A percentile compares a stretch with the other conserved stretches of the same genome.
phyloP scores from a whole-genome alignment of 2,329 filamentous ascomycete species.

The Aspergillus luchuensis region DNA sequence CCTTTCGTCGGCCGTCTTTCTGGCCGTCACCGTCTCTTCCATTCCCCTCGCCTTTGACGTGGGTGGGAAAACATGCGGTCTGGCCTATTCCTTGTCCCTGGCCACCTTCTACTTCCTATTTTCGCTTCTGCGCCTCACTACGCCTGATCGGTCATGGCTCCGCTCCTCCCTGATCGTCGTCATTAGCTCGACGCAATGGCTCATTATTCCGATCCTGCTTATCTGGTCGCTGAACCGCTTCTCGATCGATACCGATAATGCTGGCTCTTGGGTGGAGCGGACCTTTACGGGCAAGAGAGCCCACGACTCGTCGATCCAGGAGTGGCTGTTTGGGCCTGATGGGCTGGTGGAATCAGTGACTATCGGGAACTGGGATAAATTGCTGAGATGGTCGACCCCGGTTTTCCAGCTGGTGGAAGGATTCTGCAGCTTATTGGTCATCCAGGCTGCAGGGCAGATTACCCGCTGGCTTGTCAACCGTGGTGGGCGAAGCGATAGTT shows the following conservation, averaged over 20 bases:
- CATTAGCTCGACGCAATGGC: slow-evolving; percentile 77
- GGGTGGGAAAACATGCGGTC: slow-evolving; percentile 87
- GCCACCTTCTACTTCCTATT: slow-evolving; percentile 90
- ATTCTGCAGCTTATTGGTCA: slow-evolving; percentile 93
- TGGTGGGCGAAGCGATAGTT: slow-evolving; percentile 83
- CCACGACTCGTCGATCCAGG: slow-evolving; percentile 65
- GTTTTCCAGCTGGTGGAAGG: slow-evolving; percentile 94
- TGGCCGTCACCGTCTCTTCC: slow-evolving; percentile 89
- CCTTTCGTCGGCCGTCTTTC: slow-evolving; percentile 79
- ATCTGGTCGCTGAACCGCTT: slow-evolving; percentile 97
- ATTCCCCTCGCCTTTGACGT: slow-evolving; percentile 98
- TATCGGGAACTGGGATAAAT: slow-evolving; percentile 84
- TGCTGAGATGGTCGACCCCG: slow-evolving; percentile 86
- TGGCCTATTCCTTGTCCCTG: slow-evolving; percentile 88
- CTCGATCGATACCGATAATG: slow-evolving; percentile 75
- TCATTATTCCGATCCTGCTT: slow-evolving; percentile 80
- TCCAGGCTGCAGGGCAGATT: slow-evolving; percentile 91
- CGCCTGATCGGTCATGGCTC: slow-evolving; percentile 75
- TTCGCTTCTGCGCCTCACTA: slow-evolving; percentile 76
- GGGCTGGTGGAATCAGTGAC: slow-evolving; percentile 78
- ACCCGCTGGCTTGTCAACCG: slow-evolving; percentile 93
- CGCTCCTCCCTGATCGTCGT: slow-evolving; percentile 70
- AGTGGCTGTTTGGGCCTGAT: slow-evolving; percentile 87
- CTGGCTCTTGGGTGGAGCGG: slow-evolving; percentile 75
- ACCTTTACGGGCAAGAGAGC: slow-evolving; percentile 70